Conservation (phyloP, 208 protist species). For the Trypanosomatidae sp. region DNA sequence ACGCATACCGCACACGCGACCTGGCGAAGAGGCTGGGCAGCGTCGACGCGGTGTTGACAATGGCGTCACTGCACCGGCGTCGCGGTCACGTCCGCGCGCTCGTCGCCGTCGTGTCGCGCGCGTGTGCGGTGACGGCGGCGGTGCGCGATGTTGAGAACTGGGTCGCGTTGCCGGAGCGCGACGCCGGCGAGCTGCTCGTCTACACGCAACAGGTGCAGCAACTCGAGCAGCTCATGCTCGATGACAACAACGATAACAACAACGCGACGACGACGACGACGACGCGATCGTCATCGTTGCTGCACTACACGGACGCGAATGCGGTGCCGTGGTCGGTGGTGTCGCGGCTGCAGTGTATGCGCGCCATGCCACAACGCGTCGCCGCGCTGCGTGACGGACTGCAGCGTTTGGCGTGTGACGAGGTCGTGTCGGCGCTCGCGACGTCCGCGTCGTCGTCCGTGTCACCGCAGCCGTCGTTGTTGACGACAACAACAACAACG, state of each 20-base stretch:
- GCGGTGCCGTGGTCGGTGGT: conserved; percentile 9
- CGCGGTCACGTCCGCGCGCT: conserved; percentile 40
- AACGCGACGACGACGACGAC: too few relatives aligned
- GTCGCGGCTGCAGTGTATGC: conserved; percentile 9
- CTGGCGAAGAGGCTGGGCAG: conserved; percentile 18
- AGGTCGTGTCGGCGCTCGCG: too few relatives aligned
- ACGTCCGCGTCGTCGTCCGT: too few relatives aligned
- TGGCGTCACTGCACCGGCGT: conserved; percentile 48
- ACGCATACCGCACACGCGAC: conserved; percentile 17
- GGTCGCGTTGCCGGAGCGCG: conserved; percentile 67
- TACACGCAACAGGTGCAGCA: too few relatives aligned
- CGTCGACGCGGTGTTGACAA: conserved; percentile 44
- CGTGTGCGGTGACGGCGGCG: conserved; percentile 15
- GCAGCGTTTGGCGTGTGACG: conserved; percentile 10
- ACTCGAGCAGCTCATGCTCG: too few relatives aligned
- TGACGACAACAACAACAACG: too few relatives aligned
- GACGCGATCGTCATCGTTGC: too few relatives aligned
- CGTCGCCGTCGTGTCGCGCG: conserved; percentile 9
- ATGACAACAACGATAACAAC: too few relatives aligned
- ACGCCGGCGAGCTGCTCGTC: conserved; percentile 63
- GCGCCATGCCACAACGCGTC: conserved; percentile 9
- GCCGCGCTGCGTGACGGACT: conserved; percentile 7
- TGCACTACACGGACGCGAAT: too few relatives aligned
- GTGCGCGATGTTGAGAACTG: conserved; percentile 66
- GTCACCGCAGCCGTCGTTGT: too few relatives aligned